Base-by-base conservation (phyloP, 768 basidiomycete genomes). In the Mycena amicta region DNA sequence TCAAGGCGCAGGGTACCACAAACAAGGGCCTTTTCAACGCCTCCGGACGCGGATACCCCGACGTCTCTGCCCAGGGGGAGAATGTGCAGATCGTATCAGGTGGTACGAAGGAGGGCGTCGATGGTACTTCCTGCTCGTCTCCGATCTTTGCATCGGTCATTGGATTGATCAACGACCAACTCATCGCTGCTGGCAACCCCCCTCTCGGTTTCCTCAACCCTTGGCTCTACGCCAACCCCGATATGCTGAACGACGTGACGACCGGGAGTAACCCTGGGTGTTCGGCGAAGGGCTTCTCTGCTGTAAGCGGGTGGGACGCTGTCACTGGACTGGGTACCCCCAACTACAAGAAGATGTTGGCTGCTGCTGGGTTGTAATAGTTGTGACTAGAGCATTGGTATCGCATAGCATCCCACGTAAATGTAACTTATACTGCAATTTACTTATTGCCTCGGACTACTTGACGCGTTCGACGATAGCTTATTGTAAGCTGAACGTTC, bases 1-100 rank as follows among this genome's bases (percentile, higher is more conserved):
- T 67, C 69, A 40, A n/a, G 3, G 25, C 23, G 23, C 57, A 59
- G 23, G 61, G 61, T 28, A 30, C 25, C 37, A 59, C 68, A 16
- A 72, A 75, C 66, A 29, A 55, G 1, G 75, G 76, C 25, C 59
- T 63, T 39, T 77, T 72, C 66, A 74, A 71, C 64, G 39, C 60
- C 20, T 52, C 51, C 26, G 74, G 74, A 6, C 72, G 74, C 28
- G 75, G 55, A 2, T 77, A 72, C 70, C 77, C 77, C 25, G 57
- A 63, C 15, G 61, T 63, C 23, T 53, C 57, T 20, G 57, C 61
- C 11, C 54, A 58, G 45, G 61, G 61, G 8, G 57, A 59, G 47
- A 59, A 56, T 45, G 54, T 63, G 2, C 57, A 59, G n/a, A 63
- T 63, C 27, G 57, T 63, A 16, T 50, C 46, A 1, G 57, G 57